Evolutionary conservation across 1,284 basidiomycete species (phyloP), one percentile per base, ranked within the genome.

Genomic region (Amylostereum chailletii): DNA sequence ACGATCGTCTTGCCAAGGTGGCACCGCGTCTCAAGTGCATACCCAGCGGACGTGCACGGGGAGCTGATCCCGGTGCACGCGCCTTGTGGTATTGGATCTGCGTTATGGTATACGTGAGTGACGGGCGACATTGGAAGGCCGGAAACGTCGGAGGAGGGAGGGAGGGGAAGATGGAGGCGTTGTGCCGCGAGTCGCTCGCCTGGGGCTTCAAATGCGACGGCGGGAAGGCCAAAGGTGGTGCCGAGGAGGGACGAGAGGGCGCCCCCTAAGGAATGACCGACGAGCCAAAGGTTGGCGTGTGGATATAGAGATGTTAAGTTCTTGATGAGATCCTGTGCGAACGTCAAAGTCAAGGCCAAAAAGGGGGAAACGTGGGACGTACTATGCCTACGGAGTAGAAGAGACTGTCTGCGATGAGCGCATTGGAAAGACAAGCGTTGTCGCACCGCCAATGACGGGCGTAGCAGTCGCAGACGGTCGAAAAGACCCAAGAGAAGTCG

Each of bases 381-480:
- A 90, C 87, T 47, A 89, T 77, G 33, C 91, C 90, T 29, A 82
- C 68, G 1, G 83, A 83, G 64, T 95, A 96, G 70, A 98, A 99
- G 27, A 98, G 69, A 56, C 88, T 91, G 57, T 98, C 93, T 61
- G 92, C 77, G 49, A 93, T 74, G 45, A 99, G 76, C 0, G 94
- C 88, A 42, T 86, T 74, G 51, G 87, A 83, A 43, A 98, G 70
- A 65, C 96, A 99, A 4, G 76, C 76, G 52, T 86, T 76, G 55
- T 91, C 87, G 65, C 96, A 99, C 36, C 77, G 76, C 72, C 79
- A 85, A 36, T 70, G 64, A n/a, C 71, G 63, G 11, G 71, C 67
- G 62, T 86, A 94, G 69, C 96, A 99, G 59, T 91, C 80, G 69
- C 96, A 99, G 1, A 98, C 94, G 2, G 90, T 84, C 37, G 77